These are phyloP conservation scores for Ceratonia siliqua DNA, from an alignment of 306 rosid genomes.

Conservation along the genomic window DNA sequence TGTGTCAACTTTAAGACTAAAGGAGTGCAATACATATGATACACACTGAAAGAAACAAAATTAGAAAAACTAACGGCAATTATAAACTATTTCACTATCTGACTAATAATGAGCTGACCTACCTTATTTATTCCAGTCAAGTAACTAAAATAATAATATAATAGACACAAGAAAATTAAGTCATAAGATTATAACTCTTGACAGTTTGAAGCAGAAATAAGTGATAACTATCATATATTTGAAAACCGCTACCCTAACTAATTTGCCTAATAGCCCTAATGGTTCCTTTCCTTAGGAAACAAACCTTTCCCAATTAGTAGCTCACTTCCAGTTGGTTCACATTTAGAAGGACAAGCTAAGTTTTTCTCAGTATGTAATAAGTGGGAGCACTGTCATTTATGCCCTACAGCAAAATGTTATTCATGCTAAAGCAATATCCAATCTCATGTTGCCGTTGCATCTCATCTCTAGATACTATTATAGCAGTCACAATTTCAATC, in stretches of 20 bases:
- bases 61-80: not conserved
- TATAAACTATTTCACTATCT: slow-evolving; percentile 17
- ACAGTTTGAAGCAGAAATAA: not conserved
- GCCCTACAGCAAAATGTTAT: not conserved
- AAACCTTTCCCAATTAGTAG: not conserved
- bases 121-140: not conserved
- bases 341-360: not conserved
- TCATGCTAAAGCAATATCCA: not conserved
- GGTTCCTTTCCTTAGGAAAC: not conserved
- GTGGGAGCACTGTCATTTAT: not conserved
- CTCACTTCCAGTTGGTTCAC: not conserved
- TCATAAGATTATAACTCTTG: not conserved
- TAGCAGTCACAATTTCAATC: not conserved
- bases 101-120: not conserved
- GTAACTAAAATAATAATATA: not conserved
- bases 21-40: not conserved
- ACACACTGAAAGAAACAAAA: not conserved
- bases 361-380: not conserved
- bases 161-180: not conserved
- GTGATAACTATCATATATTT: not conserved
- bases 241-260: not conserved
- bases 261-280: not conserved
- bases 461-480: not conserved
- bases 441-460: not conserved
- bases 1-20: not conserved